Evolutionary conservation across 495 filamentous ascomycete genomes (phyloP).

Genomic region (Elaphomyces granulatus): DNA sequence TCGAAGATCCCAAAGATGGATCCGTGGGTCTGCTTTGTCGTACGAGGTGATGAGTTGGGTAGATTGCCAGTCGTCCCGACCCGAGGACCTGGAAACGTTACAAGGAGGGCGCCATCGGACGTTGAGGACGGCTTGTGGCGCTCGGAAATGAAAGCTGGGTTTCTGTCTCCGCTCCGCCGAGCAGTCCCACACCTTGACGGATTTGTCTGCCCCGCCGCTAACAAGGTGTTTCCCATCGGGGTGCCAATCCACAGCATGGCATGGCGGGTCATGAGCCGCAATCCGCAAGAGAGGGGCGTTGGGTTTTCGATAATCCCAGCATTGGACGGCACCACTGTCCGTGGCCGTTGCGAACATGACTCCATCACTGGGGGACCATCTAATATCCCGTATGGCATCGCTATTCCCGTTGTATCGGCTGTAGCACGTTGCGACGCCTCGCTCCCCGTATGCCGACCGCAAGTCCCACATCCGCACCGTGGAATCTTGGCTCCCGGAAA

Average conservation of each 20-base stretch:
- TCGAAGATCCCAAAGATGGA: constrained; percentile 89
- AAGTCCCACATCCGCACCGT: constrained; percentile 74
- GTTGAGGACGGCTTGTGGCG: constrained; percentile 54
- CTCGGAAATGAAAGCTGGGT: constrained; percentile 43
- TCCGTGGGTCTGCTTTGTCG: constrained; percentile 47
- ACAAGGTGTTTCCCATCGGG: constrained; percentile 83
- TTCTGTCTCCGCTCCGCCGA: constrained; percentile 71
- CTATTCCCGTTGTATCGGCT: constrained; percentile 50
- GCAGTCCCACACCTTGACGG: constrained; percentile 87
- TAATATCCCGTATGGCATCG: constrained; percentile 73
- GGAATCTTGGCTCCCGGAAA: constrained; percentile 88
- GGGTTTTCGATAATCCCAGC: constrained; percentile 52
- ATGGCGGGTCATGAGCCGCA: constrained; percentile 69
- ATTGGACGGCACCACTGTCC: constrained; percentile 64
- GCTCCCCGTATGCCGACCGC: constrained; percentile 35
- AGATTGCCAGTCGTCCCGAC: constrained; percentile 49
- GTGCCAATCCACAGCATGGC: constrained; percentile 84
- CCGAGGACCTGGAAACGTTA: constrained; percentile 52
- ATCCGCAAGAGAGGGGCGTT: constrained; percentile 53
- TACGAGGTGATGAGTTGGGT: constrained; percentile 56
- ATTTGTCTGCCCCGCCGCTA: constrained; percentile 69
- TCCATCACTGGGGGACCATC: constrained; percentile 78
- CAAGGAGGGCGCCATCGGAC: constrained; percentile 78
- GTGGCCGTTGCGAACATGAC: constrained; percentile 81
- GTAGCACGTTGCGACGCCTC: constrained; percentile 34